Percentiles rank a stretch among this genome's conserved stretches.
Evolutionary conservation across 1,139 yeast genomes (phyloP).

Genomic region (Hyphopichia wangnamkhiaoensis): DNA sequence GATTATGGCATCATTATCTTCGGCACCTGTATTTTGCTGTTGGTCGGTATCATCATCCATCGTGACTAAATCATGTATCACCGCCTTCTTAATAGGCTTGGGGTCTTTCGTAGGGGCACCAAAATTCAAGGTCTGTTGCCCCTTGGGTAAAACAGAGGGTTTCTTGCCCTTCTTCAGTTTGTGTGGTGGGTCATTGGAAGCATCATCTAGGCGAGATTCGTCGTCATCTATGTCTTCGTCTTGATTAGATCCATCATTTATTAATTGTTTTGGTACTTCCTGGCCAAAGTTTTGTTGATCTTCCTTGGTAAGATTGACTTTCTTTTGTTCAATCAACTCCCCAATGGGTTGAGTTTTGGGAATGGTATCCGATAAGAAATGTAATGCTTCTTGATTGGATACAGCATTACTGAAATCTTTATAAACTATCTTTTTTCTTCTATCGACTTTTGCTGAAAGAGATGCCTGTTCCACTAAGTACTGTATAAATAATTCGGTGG

Average conservation of each 20-base stretch:
- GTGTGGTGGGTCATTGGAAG: constrained; percentile 7
- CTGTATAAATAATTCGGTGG: constrained; percentile 83
- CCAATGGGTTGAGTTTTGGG: constrained; percentile 63
- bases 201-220: constrained; percentile 7
- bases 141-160: constrained; percentile 28
- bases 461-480: constrained; percentile 80
- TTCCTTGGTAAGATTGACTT: constrained; percentile 32
- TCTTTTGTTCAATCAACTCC: constrained; percentile 49
- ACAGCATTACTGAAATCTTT: constrained; percentile 79
- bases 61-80: constrained; percentile 35
- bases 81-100: constrained; percentile 32
- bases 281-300: constrained; percentile 5
- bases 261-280: neutral
- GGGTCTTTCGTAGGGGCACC: constrained; percentile 13
- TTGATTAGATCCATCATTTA: constrained; percentile 3
- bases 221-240: constrained; percentile 10
- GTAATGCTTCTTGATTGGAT: constrained; percentile 60
- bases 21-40: constrained; percentile 9
- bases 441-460: constrained; percentile 65
- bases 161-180: constrained; percentile 10
- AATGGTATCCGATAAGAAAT: constrained; percentile 67
- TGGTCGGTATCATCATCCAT: constrained; percentile 15
- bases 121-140: constrained; percentile 39
- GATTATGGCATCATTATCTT: constrained; percentile 17
- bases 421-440: constrained; percentile 70